Conservation (phyloP, 1,139 yeast genomes). For the Yamadazyma mexicana region DNA sequence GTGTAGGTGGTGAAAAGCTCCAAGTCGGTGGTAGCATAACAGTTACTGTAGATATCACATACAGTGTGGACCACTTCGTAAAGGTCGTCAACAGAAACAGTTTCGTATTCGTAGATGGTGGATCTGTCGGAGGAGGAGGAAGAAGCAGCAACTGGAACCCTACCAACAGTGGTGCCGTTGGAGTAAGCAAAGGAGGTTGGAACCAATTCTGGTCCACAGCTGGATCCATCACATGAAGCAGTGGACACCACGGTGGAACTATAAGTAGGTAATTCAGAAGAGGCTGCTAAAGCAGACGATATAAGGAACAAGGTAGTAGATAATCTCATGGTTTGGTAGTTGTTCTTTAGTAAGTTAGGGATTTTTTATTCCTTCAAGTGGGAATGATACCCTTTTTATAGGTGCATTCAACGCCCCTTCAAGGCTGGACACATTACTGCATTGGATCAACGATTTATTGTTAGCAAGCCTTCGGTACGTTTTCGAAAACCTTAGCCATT, state of each 20-base stretch:
- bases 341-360: neutral
- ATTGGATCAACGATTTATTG: constrained; percentile 1
- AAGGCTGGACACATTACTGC: neutral
- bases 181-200: constrained; percentile 30
- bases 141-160: constrained; percentile 1
- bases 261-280: constrained; percentile 21
- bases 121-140: constrained; percentile 12
- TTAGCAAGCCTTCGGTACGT: constrained; percentile 1
- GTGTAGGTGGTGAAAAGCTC: constrained; percentile 38
- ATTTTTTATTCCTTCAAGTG: neutral
- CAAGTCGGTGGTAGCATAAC: constrained; percentile 38
- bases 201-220: constrained; percentile 16
- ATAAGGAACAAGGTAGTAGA: constrained; percentile 18
- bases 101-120: constrained; percentile 31
- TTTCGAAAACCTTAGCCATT: no score
- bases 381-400: neutral
- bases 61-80: constrained; percentile 34
- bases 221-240: constrained; percentile 16
- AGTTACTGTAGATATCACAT: constrained; percentile 30
- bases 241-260: constrained; percentile 30
- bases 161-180: constrained; percentile 16
- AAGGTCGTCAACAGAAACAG: constrained; percentile 24
- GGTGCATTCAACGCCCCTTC: neutral
- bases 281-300: constrained; percentile 25
- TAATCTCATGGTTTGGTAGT: constrained; percentile 7